Evolutionary conservation across 1,284 basidiomycete species (phyloP), one percentile per base, ranked within the genome.

Genomic region (Schizophyllum commune): DNA sequence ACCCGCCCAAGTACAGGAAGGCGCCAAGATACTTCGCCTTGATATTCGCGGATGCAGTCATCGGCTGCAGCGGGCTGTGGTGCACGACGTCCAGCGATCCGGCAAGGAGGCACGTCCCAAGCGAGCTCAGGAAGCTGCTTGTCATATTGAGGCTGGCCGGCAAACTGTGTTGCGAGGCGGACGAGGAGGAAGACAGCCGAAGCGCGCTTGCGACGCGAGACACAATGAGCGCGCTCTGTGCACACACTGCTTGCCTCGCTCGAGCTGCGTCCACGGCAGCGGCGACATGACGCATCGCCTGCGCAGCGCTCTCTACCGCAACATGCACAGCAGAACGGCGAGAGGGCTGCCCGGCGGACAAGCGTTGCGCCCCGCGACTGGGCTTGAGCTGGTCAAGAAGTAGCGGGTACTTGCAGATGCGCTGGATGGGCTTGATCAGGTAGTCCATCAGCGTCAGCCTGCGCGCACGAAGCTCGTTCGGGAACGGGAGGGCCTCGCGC

Each of bases 371-470:
- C 13, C 70, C 66, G 62, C 74, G 74, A 52, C 73, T 70, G n/a
- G 75, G 72, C 58, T 81, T 79, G 57, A 97, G 81, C 67, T 91
- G 85, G 62, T 88, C 86, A 47, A 98, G 83, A 13, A 98, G 81
- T 53, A 97, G 80, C 8, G 94, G 93, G 70, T 98, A 98, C 68
- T 89, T 92, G 80, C 94, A 96, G 56, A 96, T 88, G 52, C 93
- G 79, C 73, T 96, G 93, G 19, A 95, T 82, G 5, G 93, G 93
- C 71, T 92, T 92, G 74, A 96, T 95, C 74, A 96, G 79, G 70
- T 93, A 91, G 73, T 96, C 93, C 66, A 84, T 77, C 69, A 91
- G 83, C 61, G 79, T 77, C 57, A 94, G 82, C 56, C 82, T 80
- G 8, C 66, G 79, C 60, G 64, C 69, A 66, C 58, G 65, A 62